Base-by-base conservation (phyloP, 306 rosid genomes). In the Trichosanthes cucumerina region DNA sequence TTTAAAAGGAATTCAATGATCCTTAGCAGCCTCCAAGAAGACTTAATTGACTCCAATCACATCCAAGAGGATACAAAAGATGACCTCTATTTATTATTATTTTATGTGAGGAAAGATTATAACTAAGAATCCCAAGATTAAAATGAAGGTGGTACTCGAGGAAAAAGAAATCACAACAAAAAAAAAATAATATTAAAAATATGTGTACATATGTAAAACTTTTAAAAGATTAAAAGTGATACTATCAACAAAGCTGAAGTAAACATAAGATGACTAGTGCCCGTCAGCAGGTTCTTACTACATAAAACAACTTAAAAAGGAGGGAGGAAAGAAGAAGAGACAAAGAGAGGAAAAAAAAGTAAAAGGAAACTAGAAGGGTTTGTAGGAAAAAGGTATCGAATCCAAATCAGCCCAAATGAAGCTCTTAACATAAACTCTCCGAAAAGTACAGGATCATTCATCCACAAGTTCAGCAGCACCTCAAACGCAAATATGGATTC, bases 401-500 rank as follows among this genome's bases (percentile, higher is more conserved):
- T 50, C 41, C 24, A 72, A 47, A 26, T 43, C 39, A 71, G 36
- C 23, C 39, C 78, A 74, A 50, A 50, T n/a, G 78, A 58, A 63
- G 57, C 47, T 49, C 76, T 50, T n/a, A 68, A 73, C 50, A 33
- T 31, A 19, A 53, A 75, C 65, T 50, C n/a, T 34, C 79, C 65
- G 59, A 72, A 72, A 71, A 44, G 77, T 50, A 46, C 78, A 74
- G 78, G 63, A 50, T 74, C 78, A 74, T 74, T 74, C 78, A 74
- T 50, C 78, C 44, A 74, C 68, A 76, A 76, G 79, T 76, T 56
- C 79, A 57, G 79, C 79, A 76, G 68, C 79, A 36, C 69, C 46
- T 56, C 79, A 76, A 36, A 76, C 44, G 68, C 53, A 76, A 76
- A 76, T 58, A 76, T 76, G 68, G 63, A 56, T 76, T 23, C 79